Base-by-base conservation (phyloP, 2,329 filamentous ascomycete genomes). In the Pyricularia grisea region DNA sequence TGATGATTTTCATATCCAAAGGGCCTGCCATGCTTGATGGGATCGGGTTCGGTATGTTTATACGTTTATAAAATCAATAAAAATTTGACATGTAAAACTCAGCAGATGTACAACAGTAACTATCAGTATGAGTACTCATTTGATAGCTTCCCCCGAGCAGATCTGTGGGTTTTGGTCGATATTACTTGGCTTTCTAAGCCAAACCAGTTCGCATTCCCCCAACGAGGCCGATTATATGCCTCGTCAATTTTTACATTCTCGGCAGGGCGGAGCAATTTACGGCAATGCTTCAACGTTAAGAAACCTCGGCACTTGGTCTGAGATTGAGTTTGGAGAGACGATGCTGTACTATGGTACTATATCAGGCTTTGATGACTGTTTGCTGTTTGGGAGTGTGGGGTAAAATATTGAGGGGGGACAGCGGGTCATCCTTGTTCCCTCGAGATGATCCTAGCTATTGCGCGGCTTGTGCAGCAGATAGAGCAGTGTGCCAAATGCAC, bases 1-100 rank as follows among this genome's bases (percentile, higher is more conserved):
- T 70, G 72, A 73, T 75, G 65, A 79, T 77, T 58, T 71, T 74
- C 28, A 78, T 70, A 66, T 78, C 75, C 42, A 70, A 72, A 33
- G 73, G 70, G 68, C 74, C 72, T 6, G 73, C 70, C 75, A 77
- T 77, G 31, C 17, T 23, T 17, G 3, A 60, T n/a, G 61, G 14
- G 67, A 55, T 65, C 3, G 60, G 27, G 23, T 50, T 23, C 20
- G n/a, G 3, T 27, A 27, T 27, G 23, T 5, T 61, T 23, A 36
- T 36, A 14, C 14, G 23, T 14, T 27, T 9, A 27, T n/a, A 25
- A 23, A 61, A n/a, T 23, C 1, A 61, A 27, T 27, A 2, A 61
- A 23, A 58, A 25, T 3, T 50, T 4, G 20, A 20, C 14, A 1
- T 5, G 42, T n/a, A n/a, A 20, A 50, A n/a, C 20, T n/a, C 20